These are phyloP conservation scores for Forsythia viridissima DNA, from an alignment of 257 asterid species.

Conservation along the genomic window DNA sequence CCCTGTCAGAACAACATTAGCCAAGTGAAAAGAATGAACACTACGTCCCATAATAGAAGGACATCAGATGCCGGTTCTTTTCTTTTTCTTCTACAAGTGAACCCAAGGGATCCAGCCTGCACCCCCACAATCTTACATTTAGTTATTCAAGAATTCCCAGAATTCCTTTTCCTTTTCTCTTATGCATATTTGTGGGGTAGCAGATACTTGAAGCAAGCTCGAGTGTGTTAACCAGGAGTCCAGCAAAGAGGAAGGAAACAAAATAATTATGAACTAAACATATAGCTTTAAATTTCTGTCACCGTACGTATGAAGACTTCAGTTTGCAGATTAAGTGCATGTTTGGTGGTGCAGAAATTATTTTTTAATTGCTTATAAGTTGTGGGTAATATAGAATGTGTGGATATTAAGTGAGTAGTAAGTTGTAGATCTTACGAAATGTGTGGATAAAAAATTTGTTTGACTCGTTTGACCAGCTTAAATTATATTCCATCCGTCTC, in stretches of 20 bases:
- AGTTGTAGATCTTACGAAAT: no score
- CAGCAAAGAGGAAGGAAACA: not conserved
- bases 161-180: not conserved
- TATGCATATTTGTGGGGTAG: no score
- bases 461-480: no score
- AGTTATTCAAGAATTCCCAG: not conserved
- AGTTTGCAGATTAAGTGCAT: not conserved
- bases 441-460: no score
- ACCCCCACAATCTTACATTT: not conserved
- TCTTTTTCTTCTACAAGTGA: not conserved
- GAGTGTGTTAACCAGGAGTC: not conserved
- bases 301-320: not conserved
- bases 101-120: not conserved
- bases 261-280: not conserved
- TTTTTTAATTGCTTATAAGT: no score
- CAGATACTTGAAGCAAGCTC: not conserved
- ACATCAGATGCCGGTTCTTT: not conserved
- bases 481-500: no score
- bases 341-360: no score
- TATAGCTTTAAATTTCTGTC: not conserved
- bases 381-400: no score
- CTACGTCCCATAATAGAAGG: not conserved
- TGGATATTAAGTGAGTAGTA: no score
- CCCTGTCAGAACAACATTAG: constrained; percentile 24
- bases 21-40: not conserved